Evolutionary conservation across 768 basidiomycete species (phyloP), one percentile per base, ranked within the genome.

Genomic region (Clitopilus hobsonii): DNA sequence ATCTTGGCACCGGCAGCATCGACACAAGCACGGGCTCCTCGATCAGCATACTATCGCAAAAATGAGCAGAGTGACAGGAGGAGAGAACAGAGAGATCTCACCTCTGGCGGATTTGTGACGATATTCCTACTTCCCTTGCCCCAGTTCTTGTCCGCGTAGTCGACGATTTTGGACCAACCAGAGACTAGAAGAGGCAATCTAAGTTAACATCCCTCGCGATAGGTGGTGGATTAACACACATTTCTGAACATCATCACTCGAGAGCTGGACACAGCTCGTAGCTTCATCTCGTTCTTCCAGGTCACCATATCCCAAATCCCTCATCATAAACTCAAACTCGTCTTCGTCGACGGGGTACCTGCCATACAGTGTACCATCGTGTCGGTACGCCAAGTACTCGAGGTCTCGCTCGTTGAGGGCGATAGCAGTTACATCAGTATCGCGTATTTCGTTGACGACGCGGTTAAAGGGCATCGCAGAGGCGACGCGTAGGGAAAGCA

Each of bases 131-230:
- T 51, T 11, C 57, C 57, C 7, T 20, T 56, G 3, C 59, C 60
- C 51, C 51, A 61, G 24, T 51, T 58, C 7, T 55, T 38, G 36
- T 58, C 38, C 6, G 60, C 60, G 45, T 61, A 61, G 20, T 30
- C 20, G 5, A 56, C 18, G 8, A 61, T 28, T 8, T 54, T 54
- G 8, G 6, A 14, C 54, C 54, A 61, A 8, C 55, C 58, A 6
- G 54, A 38, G 1, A 61, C 60, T 61, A 29, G 11, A 24, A 3
- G 36, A n/a, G n/a, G 11, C 23, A 4, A 16, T 23, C 27, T 22
- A 14, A 50, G 16, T 18, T 16, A 27, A 29, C 26, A 29, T 8
- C 14, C 14, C 26, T 13, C 14, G 16, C 26, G 4, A 24, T 23
- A 5, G 48, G 18, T 23, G 18, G 48, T 5, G 24, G 30, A 32